Base-by-base conservation (phyloP, 495 filamentous ascomycete genomes). In the Annulohypoxylon moriforme region DNA sequence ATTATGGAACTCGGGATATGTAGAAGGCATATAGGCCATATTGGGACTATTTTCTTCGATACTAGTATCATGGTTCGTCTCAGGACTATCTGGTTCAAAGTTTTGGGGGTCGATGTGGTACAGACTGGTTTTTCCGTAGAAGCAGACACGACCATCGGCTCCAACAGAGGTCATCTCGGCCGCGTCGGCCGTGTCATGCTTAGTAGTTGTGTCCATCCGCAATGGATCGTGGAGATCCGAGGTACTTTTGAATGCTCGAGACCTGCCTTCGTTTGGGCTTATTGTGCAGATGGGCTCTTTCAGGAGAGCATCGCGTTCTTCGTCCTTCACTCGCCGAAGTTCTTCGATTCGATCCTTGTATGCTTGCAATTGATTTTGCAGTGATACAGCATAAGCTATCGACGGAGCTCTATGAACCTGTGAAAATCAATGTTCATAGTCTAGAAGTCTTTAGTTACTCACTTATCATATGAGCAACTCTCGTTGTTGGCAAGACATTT, bases 111-210 rank as follows among this genome's bases (percentile, higher is more conserved):
- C 61, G 55, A 56, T 46, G 36, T 64, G 61, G 49, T 64, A 64
- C 18, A 64, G 49, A 64, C 60, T 64, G 10, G 60, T 64, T 14
- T 53, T 64, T 29, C 60, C 60, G n/a, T 64, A 64, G 60, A 64
- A 64, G 47, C 49, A 53, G 14, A 64, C 33, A 18, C 60, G 47
- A 5, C 60, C 60, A n/a, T 64, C 60, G 2, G 60, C 55, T 7
- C 60, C 60, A 9, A 64, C 60, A 29, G 60, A 64, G 10, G 60
- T 34, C n/a, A 64, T 53, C 33, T 64, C 60, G 34, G 33, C 53
- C 9, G 53, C 33, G 18, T 57, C 53, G 10, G 16, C 16, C 18
- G 36, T n/a, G 27, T n/a, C 40, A 16, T 56, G 31, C 13, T 36
- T 60, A 24, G 22, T 38, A 1, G 20, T 18, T 16, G 20, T 42